Evolutionary conservation across 345 rosid genomes (phyloP).

Genomic region (Citropsis articulata): DNA sequence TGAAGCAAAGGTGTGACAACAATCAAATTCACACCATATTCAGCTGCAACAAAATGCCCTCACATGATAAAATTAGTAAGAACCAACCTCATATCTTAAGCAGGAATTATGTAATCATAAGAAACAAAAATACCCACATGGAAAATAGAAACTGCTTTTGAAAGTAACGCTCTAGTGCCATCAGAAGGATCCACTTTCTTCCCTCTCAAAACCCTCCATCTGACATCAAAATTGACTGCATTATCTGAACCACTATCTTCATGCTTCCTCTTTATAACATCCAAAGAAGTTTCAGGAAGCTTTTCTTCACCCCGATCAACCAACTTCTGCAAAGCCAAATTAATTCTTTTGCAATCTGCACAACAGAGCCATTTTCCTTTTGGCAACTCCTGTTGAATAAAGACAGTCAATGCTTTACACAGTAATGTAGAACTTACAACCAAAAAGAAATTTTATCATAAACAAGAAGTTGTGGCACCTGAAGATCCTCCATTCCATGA

Average conservation of each 20-base stretch:
- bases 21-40: background rate
- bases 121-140: conserved; percentile 49
- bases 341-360: conserved; percentile 46
- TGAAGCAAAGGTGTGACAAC: background rate
- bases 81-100: background rate
- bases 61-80: background rate
- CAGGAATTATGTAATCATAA: background rate
- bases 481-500: conserved; percentile 66
- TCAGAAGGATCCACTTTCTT: conserved; percentile 47
- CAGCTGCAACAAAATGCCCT: background rate
- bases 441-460: conserved; percentile 2
- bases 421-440: background rate
- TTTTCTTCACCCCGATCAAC: conserved; percentile 66
- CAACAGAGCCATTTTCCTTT: conserved; percentile 89
- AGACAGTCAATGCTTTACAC: conserved; percentile 12
- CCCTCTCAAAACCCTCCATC: conserved; percentile 84
- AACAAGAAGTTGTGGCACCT: conserved; percentile 42
- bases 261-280: conserved; percentile 42
- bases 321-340: conserved; percentile 52
- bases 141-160: conserved; percentile 68
- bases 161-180: conserved; percentile 50
- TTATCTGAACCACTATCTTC: conserved; percentile 36
- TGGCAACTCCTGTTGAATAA: conserved; percentile 71
- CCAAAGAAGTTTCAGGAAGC: conserved; percentile 56
- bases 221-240: conserved; percentile 46